phyloP scores from a whole-genome alignment of 306 rosid species.

The Glycyrrhiza uralensis region DNA sequence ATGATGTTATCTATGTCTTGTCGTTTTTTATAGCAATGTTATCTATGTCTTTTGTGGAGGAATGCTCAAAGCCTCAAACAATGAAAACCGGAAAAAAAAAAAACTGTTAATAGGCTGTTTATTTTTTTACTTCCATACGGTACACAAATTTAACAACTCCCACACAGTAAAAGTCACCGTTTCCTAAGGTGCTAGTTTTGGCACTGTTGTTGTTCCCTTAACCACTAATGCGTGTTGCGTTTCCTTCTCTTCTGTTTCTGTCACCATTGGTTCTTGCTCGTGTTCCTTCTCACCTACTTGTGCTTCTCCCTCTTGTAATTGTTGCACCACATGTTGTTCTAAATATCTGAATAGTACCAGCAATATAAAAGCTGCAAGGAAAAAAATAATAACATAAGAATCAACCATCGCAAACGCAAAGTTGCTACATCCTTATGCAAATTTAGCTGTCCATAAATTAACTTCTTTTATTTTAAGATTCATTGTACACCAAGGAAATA shows the following conservation, averaged over 20 bases:
- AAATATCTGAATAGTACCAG: constrained; percentile 60
- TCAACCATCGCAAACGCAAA: not conserved
- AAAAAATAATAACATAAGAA: not conserved
- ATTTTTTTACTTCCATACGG: too few relatives aligned
- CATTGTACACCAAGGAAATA: not conserved
- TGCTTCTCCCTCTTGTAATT: constrained; percentile 35
- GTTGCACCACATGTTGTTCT: constrained; percentile 48
- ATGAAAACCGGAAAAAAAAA: too few relatives aligned
- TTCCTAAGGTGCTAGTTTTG: not conserved
- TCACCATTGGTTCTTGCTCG: constrained; percentile 37
- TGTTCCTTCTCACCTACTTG: constrained; percentile 39
- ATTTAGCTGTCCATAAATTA: too few relatives aligned
- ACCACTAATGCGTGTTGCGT: constrained; percentile 26
- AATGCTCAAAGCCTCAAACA: too few relatives aligned
- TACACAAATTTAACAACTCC: too few relatives aligned
- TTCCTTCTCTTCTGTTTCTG: constrained; percentile 30
- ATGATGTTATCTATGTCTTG: too few relatives aligned
- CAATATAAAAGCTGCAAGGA: constrained; percentile 66
- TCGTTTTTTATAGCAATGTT: too few relatives aligned
- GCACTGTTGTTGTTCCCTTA: constrained; percentile 6
- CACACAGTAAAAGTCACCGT: too few relatives aligned
- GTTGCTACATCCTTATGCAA: not conserved
- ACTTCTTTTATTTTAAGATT: not conserved
- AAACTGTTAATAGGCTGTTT: too few relatives aligned
- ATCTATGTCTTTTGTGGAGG: too few relatives aligned